These are phyloP conservation scores for Collariella sp. DNA, from an alignment of 495 filamentous ascomycete species.

Conservation along the genomic window DNA sequence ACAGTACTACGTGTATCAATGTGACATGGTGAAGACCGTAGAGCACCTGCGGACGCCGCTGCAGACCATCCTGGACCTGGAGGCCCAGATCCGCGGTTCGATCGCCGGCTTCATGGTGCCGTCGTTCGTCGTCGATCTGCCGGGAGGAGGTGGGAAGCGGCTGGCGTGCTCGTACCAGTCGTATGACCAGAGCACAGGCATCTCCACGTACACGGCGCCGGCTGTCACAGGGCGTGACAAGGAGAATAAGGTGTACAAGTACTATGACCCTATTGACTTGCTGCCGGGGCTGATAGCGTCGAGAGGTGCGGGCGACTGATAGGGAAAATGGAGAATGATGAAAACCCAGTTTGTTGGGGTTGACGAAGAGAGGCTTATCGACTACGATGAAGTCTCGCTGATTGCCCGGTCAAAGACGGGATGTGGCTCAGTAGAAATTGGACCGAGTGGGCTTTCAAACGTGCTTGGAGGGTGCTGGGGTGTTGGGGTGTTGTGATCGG, in stretches of 20 bases:
- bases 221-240: conserved; percentile 39
- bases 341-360: too few species aligned
- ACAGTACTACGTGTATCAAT: conserved; percentile 53
- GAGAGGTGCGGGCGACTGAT: too few species aligned
- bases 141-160: conserved; percentile 53
- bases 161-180: conserved; percentile 41
- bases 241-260: conserved; percentile 44
- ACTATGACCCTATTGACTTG: conserved; percentile 44
- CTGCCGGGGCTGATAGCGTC: neutral
- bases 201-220: conserved; percentile 46
- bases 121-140: conserved; percentile 52
- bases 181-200: conserved; percentile 44
- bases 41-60: conserved; percentile 56
- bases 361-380: too few species aligned
- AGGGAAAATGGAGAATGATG: neutral
- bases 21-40: conserved; percentile 47
- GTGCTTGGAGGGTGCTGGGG: too few species aligned
- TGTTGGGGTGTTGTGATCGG: too few species aligned
- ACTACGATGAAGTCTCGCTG: too few species aligned
- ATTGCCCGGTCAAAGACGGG: too few species aligned
- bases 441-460: too few species aligned
- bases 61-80: conserved; percentile 46
- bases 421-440: too few species aligned
- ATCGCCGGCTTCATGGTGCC: conserved; percentile 54
- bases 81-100: conserved; percentile 45